phyloP scores from a whole-genome alignment of 495 filamentous ascomycete genomes.

The Lophiotrema nucula region DNA sequence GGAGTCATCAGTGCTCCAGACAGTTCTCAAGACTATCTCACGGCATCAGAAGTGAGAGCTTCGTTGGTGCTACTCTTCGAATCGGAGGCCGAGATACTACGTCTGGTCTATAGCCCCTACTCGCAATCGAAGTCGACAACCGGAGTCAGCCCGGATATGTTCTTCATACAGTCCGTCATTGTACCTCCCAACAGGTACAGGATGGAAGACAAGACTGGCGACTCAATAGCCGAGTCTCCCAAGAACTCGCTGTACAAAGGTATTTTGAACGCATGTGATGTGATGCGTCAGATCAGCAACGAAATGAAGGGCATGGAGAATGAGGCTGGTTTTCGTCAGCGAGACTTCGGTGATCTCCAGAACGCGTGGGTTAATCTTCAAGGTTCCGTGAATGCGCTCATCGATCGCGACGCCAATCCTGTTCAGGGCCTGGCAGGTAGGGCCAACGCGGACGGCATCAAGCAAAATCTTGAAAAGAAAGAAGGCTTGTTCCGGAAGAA shows the following conservation, averaged over 20 bases:
- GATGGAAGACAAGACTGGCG: conserved; percentile 79
- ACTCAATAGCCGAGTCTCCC: conserved; percentile 75
- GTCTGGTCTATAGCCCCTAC: conserved; percentile 77
- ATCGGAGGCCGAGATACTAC: conserved; percentile 76
- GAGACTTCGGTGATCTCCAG: conserved; percentile 56
- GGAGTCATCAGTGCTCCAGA: conserved; percentile 34
- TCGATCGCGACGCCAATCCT: conserved; percentile 83
- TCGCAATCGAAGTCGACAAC: conserved; percentile 52
- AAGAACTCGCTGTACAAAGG: conserved; percentile 82
- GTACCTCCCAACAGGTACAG: conserved; percentile 91
- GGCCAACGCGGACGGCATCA: conserved; percentile 80
- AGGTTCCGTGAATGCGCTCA: conserved; percentile 82
- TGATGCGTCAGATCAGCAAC: conserved; percentile 71
- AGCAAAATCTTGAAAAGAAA: conserved; percentile 98
- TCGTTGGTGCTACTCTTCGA: conserved; percentile 77
- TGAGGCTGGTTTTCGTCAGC: conserved; percentile 27
- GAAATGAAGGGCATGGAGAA: conserved; percentile 58
- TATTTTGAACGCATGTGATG: conserved; percentile 68
- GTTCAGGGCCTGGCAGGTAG: conserved; percentile 69
- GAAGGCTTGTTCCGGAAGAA: conserved; percentile 98
- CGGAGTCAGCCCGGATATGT: conserved; percentile 74
- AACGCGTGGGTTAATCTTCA: conserved; percentile 79
- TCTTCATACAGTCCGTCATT: conserved; percentile 81
- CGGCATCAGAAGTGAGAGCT: conserved; percentile 70
- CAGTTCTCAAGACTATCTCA: conserved; percentile 62